phyloP scores from a whole-genome alignment of 1,284 basidiomycete genomes.

The Exobasidium rhododendri region DNA sequence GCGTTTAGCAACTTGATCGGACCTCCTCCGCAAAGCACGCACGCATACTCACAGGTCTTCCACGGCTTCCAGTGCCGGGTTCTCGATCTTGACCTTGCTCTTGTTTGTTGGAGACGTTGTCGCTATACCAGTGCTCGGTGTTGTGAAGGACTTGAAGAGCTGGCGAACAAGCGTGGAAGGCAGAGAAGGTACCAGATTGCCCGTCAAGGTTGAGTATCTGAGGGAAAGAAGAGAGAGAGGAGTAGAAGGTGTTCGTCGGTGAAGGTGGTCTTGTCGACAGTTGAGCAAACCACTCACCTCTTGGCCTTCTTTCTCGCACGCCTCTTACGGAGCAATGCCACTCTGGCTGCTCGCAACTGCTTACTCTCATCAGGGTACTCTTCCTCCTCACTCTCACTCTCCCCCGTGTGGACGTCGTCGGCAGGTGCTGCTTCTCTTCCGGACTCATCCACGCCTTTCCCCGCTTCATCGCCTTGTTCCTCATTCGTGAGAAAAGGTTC shows the following conservation, averaged over 20 bases:
- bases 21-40: not conserved
- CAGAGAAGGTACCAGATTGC: slow-evolving; percentile 2
- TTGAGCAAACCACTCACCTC: not conserved
- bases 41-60: slow-evolving; percentile 12
- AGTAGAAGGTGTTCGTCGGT: no score
- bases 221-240: no score
- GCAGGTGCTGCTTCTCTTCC: no score
- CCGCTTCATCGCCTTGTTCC: no score
- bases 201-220: slow-evolving; percentile 9
- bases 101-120: not conserved
- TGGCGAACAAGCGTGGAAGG: not conserved
- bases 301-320: slow-evolving; percentile 1
- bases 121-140: not conserved
- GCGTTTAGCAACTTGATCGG: not conserved
- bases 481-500: no score
- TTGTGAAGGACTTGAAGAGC: slow-evolving; percentile 2
- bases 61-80: slow-evolving; percentile 10
- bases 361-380: slow-evolving; percentile 4
- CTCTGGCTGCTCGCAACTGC: not conserved
- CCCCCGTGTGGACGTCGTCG: not conserved
- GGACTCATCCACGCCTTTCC: no score
- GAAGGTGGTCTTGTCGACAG: not conserved
- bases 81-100: slow-evolving; percentile 13
- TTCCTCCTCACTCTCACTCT: slow-evolving; percentile 1
- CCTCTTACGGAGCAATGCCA: not conserved